Base-by-base conservation (phyloP, 2,329 filamentous ascomycete genomes). In the Ploettnerulaceae sp. region DNA sequence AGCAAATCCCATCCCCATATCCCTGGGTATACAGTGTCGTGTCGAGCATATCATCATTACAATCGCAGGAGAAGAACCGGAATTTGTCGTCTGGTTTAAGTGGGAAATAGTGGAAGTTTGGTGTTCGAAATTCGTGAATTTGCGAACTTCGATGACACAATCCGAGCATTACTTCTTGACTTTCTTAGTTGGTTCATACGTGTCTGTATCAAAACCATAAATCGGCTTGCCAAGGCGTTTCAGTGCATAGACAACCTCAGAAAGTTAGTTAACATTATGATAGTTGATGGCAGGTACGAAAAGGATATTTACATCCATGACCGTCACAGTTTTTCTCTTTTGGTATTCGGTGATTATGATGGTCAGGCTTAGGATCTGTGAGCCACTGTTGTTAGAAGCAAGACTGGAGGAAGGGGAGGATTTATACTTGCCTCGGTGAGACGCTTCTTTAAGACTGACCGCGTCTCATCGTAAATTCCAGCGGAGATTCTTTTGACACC, bases 401-500 rank as follows among this genome's bases (percentile, higher is more conserved):
- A 9, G 42, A 15, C 12, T 6, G 2, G 14, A 32, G 2, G 15
- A 7, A 32, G 11, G 7, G 14, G 11, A 14, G 34, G 12, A 7
- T 24, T 5, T 9, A 32, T 9, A 28, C 40, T 43, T 67, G 82
- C 79, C 21, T 54, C 52, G 4, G 66, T 55, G 0, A 90, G 65
- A 0, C 72, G 68, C 0, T 57, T 50, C 17, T 72, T 77, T 1
- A 90, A 42, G 0, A 71, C 77, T 0, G 3, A 14, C 0, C 86
- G 70, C 0, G 73, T 64, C 0, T 86, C 81, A 0, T 80, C 71
- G 57, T 90, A 90, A 2, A 89, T 82, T 0, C 35, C 54, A 0
- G 61, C 74, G 0, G 81, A 82, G 7, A 90, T 88, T 0, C 86
- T 72, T 61, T 89, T 89, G 0, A 91, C 82, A 0, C 86, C 86